These are phyloP conservation scores for Peltaster fructicola DNA, from an alignment of 2,329 filamentous ascomycete genomes.

Conservation along the genomic window DNA sequence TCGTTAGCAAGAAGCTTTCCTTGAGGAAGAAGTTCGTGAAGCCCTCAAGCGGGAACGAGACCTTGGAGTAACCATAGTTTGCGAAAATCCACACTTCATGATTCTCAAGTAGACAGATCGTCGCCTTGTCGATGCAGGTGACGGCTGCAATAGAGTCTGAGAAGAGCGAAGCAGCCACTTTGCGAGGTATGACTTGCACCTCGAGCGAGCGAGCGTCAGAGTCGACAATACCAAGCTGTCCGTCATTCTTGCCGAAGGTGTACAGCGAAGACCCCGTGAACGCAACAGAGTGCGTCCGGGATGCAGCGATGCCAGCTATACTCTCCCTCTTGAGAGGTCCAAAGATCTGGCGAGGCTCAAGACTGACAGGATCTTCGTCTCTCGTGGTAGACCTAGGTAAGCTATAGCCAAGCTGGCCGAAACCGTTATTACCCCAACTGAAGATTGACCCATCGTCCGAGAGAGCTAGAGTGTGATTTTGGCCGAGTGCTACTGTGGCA, in stretches of 20 bases:
- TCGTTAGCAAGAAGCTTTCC: slow-evolving; percentile 45
- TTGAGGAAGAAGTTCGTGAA: slow-evolving; percentile 54
- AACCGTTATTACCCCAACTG: slow-evolving; percentile 82
- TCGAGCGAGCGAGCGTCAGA: slow-evolving; percentile 85
- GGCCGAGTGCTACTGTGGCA: slow-evolving; percentile 62
- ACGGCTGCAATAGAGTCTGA: slow-evolving; percentile 56
- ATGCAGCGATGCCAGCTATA: slow-evolving; percentile 71
- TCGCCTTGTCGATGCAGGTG: slow-evolving; percentile 79
- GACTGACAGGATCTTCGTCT: slow-evolving; percentile 72
- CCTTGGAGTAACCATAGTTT: slow-evolving; percentile 85
- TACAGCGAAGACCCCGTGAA: slow-evolving; percentile 68
- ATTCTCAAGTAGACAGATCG: slow-evolving; percentile 68
- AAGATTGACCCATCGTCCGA: slow-evolving; percentile 78
- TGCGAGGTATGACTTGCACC: slow-evolving; percentile 63
- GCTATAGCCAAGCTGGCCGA: slow-evolving; percentile 71
- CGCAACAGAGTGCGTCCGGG: slow-evolving; percentile 77
- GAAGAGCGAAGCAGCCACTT: slow-evolving; percentile 73
- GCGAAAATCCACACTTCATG: slow-evolving; percentile 87
- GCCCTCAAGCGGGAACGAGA: slow-evolving; percentile 64
- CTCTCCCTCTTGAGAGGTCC: slow-evolving; percentile 75
- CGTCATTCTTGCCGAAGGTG: slow-evolving; percentile 89
- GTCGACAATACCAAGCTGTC: slow-evolving; percentile 85
- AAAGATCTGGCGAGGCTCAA: slow-evolving; percentile 72
- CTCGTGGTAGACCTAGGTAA: slow-evolving; percentile 48
- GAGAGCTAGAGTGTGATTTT: slow-evolving; percentile 78